Conservation (phyloP, 768 basidiomycete genomes). For the Leccinum subtestaceum region DNA sequence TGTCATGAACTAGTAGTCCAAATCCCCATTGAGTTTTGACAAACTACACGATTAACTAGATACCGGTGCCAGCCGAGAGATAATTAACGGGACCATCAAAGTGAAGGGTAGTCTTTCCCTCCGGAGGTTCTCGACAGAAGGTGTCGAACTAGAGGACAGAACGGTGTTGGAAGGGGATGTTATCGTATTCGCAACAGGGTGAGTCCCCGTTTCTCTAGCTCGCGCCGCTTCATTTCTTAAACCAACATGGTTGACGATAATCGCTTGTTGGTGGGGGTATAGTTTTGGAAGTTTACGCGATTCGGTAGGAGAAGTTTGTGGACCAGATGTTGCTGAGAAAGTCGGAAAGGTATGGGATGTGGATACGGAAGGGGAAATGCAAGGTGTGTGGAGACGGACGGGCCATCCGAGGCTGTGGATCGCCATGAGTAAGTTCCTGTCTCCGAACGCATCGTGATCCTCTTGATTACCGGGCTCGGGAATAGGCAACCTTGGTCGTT, state of each 20-base stretch:
- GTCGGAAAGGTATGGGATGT: neutral
- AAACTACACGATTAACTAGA: neutral
- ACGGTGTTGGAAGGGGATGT: neutral
- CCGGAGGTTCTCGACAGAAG: neutral
- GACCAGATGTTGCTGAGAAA: neutral
- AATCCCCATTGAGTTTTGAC: neutral
- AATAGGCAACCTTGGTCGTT: neutral
- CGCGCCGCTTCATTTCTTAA: neutral
- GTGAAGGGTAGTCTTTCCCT: neutral
- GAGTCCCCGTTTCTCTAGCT: neutral
- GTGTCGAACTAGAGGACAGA: neutral
- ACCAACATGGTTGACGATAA: neutral
- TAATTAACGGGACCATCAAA: neutral
- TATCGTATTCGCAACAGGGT: neutral
- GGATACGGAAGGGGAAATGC: neutral
- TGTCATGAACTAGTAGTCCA: neutral
- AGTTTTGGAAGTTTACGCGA: neutral
- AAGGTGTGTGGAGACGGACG: neutral
- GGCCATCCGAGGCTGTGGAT: neutral
- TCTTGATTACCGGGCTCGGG: neutral
- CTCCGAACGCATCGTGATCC: neutral
- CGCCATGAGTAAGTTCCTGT: neutral
- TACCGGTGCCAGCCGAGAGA: neutral
- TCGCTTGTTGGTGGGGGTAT: neutral
- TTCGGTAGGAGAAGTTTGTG: neutral